Base-by-base conservation (phyloP, 257 asterid genomes). In the Thymus quinquecostatus region DNA sequence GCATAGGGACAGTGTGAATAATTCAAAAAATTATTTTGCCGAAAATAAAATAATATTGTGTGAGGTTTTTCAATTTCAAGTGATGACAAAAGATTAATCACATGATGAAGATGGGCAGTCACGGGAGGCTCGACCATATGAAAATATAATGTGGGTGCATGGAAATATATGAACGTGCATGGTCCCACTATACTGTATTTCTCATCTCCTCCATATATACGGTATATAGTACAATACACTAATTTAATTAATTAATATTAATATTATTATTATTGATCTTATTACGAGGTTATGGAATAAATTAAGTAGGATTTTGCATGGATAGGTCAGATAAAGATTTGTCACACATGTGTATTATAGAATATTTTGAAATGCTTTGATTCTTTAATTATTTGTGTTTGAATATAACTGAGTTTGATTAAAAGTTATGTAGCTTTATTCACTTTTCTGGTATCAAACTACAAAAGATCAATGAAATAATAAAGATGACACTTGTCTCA, bases 21-120 rank as follows among this genome's bases (percentile, higher is more conserved):
- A 21, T 21, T 21, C 21, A 60, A 36, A 13, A 34, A 4, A 1
- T 2, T 1, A 4, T 14, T 61, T 38, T 40, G 32, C 7, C n/a
- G 14, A 27, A 40, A 40, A 5, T 38, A 40, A 61, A 60, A 13
- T 45, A 10, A 45, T 65, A 29, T 43, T 38, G 10, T 43, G 6
- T 41, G 50, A 28, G n/a, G 4, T 5, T 10, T 71, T 10, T 30
- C 36, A 50, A 64, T 71, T 10, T 30, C 36, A 50, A 64, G 72
- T 41, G 75, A 69, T 60, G 84, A 74, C 87, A 82, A 77, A 77
- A 54, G 33, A 45, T 67, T 72, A 69, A 60, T 82, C 84, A 82
- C 84, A 79, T 79, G 87, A 75, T 71, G 71, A 63, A 68, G 28
- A 68, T 64, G 77, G 75, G 78, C 50, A 77, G 84, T 82, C 87